phyloP scores from a whole-genome alignment of 768 basidiomycete species.

The Termitomyces sp. region DNA sequence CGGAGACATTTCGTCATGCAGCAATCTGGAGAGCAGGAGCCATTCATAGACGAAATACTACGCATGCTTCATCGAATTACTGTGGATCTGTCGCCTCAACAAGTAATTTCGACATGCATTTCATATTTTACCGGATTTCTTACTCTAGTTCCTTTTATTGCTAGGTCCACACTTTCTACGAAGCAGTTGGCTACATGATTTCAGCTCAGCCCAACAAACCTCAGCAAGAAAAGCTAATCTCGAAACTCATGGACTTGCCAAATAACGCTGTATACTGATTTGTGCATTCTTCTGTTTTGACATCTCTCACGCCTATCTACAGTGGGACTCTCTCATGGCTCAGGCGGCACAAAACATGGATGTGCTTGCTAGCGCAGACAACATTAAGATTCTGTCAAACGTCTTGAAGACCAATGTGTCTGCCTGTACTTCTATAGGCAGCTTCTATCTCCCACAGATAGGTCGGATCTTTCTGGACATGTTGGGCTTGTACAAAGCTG shows the following conservation, averaged over 20 bases:
- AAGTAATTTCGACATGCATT: constrained; percentile 33
- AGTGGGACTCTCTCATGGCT: constrained; percentile 98
- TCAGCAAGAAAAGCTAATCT: constrained; percentile 91
- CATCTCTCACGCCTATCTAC: background rate
- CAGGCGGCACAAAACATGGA: constrained; percentile 92
- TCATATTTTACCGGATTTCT: background rate
- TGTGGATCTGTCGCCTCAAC: constrained; percentile 88
- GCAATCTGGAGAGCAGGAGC: constrained; percentile 94
- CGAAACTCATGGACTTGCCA: constrained; percentile 94
- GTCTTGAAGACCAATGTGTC: constrained; percentile 98
- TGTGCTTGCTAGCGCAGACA: constrained; percentile 84
- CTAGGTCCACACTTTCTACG: constrained; percentile 94
- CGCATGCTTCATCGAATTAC: constrained; percentile 90
- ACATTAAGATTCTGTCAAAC: constrained; percentile 95
- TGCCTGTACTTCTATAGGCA: constrained; percentile 94
- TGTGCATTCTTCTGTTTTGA: background rate
- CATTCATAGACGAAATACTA: constrained; percentile 96
- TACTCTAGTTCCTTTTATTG: constrained; percentile 15
- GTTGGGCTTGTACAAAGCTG: constrained; percentile 96
- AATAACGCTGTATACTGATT: constrained; percentile 72
- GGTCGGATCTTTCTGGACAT: constrained; percentile 96
- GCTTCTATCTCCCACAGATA: constrained; percentile 96
- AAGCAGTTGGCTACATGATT: constrained; percentile 99
- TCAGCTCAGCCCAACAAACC: constrained; percentile 98
- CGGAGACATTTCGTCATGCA: constrained; percentile 98